Conservation (phyloP, 2,329 filamentous ascomycete genomes). For the Bipolaris gigantea region DNA sequence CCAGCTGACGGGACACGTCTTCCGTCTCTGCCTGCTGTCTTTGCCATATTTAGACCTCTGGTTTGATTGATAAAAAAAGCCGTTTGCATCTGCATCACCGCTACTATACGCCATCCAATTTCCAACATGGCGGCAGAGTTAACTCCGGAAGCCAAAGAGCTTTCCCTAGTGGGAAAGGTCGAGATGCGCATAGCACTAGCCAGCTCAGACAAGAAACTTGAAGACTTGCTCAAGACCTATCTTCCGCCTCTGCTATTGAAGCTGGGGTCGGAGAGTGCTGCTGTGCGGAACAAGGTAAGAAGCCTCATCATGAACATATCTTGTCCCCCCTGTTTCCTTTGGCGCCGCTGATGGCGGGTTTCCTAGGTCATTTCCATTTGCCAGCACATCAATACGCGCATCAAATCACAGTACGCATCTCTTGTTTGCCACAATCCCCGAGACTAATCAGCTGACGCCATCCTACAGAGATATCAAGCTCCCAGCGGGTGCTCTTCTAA, state of each 20-base stretch:
- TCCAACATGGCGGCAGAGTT: slow-evolving; percentile 38
- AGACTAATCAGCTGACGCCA: slow-evolving; percentile 14
- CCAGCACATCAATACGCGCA: slow-evolving; percentile 69
- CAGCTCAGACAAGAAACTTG: slow-evolving; percentile 80
- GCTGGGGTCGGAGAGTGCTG: slow-evolving; percentile 75
- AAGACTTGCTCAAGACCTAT: slow-evolving; percentile 75
- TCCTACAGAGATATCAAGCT: slow-evolving; percentile 63
- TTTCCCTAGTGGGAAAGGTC: slow-evolving; percentile 80
- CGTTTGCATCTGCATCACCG: not conserved
- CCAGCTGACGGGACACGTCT: slow-evolving; percentile 24
- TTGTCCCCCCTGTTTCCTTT: not conserved
- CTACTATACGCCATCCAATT: slow-evolving; percentile 3
- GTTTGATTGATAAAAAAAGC: not conserved
- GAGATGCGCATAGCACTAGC: slow-evolving; percentile 83
- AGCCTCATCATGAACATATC: not conserved
- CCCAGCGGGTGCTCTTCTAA: slow-evolving; percentile 79
- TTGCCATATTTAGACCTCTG: slow-evolving; percentile 9
- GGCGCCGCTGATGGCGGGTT: slow-evolving; percentile 39
- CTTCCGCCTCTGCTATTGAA: slow-evolving; percentile 83
- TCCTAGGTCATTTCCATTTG: slow-evolving; percentile 66
- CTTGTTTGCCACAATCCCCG: not conserved
- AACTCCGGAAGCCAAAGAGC: slow-evolving; percentile 66
- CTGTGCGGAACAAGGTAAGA: slow-evolving; percentile 75
- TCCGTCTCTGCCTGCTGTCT: slow-evolving; percentile 29
- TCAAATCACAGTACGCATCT: slow-evolving; percentile 55